A percentile compares a stretch with the other conserved stretches of the same genome.
Evolutionary conservation across 768 basidiomycete species (phyloP).

Genomic region (Saitozyma podzolica): DNA sequence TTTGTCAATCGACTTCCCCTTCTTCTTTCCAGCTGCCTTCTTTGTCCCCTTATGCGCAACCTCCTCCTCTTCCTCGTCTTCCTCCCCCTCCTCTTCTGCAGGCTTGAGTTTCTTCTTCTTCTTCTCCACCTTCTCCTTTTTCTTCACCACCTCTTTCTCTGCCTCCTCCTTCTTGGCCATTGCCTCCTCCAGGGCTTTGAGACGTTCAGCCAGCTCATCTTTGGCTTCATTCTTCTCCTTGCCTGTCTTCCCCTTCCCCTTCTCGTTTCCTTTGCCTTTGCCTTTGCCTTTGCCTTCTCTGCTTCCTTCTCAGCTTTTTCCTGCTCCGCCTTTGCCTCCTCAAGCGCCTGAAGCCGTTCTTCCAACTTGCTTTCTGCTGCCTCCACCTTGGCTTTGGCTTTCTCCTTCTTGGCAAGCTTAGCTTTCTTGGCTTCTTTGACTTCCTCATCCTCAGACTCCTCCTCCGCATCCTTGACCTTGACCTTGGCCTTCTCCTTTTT

Average conservation of each 20-base stretch:
- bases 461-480: not conserved
- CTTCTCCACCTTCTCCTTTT: not conserved
- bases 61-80: not conserved
- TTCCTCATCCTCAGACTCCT: not conserved
- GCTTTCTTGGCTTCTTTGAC: not conserved
- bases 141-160: not conserved
- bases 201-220: too few relatives aligned
- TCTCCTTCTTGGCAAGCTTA: not conserved
- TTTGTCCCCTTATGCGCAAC: not conserved
- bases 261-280: constrained; percentile 1
- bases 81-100: not conserved
- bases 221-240: too few relatives aligned
- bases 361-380: not conserved
- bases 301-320: not conserved
- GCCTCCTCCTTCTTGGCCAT: constrained; percentile 1
- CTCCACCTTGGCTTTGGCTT: not conserved
- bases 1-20: not conserved
- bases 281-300: not conserved
- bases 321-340: not conserved
- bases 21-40: not conserved
- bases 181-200: too few relatives aligned
- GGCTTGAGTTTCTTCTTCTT: not conserved
- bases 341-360: not conserved
- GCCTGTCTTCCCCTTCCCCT: not conserved
- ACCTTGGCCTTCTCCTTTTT: not conserved